Evolutionary conservation across 352 stramenopile species (phyloP).

Genomic region (Phytophthora citricola): DNA sequence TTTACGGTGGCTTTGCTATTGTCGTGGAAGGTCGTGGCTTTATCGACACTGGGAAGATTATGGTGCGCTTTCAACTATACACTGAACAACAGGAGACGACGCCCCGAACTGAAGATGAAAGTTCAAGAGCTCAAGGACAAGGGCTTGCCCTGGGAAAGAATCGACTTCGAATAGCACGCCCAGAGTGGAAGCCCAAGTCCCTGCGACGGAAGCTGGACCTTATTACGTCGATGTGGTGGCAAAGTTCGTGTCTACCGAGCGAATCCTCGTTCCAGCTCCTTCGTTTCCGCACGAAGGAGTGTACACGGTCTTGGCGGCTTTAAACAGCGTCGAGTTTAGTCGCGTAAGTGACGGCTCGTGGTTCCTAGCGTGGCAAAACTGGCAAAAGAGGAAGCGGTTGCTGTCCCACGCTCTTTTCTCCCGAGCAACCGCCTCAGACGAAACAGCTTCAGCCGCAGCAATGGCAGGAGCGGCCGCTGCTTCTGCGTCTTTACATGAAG

Average conservation of each 20-base stretch:
- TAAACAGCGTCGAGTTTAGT: conserved; percentile 79
- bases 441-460: conserved; percentile 23
- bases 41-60: conserved; percentile 65
- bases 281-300: conserved; percentile 70
- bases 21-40: conserved; percentile 70
- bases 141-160: conserved; percentile 1
- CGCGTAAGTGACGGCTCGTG: conserved; percentile 56
- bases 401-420: conserved; percentile 49
- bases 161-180: neutral
- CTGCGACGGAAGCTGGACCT: neutral
- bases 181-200: neutral
- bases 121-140: neutral
- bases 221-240: conserved; percentile 30
- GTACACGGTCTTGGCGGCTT: conserved; percentile 65
- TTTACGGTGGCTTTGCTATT: conserved; percentile 74
- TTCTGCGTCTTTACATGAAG: conserved; percentile 30
- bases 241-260: conserved; percentile 59
- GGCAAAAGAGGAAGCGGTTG: conserved; percentile 73
- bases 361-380: conserved; percentile 88
- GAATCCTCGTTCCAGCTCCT: conserved; percentile 53
- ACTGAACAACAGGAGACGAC: conserved; percentile 19
- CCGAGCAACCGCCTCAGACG: conserved; percentile 14
- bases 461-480: conserved; percentile 26
- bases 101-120: conserved; percentile 19
- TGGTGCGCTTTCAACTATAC: conserved; percentile 69